A percentile compares a stretch with the other conserved stretches of the same genome.
Evolutionary conservation across 2,329 filamentous ascomycete species (phyloP).

Genomic region (Aspergillus sp.): DNA sequence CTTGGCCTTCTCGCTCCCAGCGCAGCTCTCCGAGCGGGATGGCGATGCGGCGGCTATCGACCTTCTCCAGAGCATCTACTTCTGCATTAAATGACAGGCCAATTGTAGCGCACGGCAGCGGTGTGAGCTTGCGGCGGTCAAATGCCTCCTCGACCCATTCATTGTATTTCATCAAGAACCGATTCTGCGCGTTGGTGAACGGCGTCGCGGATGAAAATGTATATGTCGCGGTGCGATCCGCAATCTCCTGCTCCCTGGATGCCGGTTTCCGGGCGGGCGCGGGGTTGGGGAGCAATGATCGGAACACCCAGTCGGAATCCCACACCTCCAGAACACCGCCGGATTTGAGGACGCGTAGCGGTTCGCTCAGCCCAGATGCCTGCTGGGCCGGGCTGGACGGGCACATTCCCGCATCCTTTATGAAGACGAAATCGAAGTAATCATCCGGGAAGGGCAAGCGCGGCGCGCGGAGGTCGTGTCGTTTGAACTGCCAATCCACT

Average conservation of each 20-base stretch:
- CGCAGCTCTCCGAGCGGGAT: slow-evolving; percentile 75
- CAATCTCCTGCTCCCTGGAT: slow-evolving; percentile 54
- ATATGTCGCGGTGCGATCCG: slow-evolving; percentile 67
- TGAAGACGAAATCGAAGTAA: slow-evolving; percentile 80
- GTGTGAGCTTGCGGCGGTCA: slow-evolving; percentile 58
- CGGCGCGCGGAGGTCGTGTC: slow-evolving; percentile 68
- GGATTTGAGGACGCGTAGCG: slow-evolving; percentile 63
- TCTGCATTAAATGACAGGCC: slow-evolving; percentile 74
- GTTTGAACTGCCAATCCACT: slow-evolving; percentile 80
- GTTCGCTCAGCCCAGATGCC: slow-evolving; percentile 57
- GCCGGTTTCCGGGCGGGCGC: slow-evolving; percentile 49
- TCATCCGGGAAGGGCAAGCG: slow-evolving; percentile 70
- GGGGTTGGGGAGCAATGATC: slow-evolving; percentile 72
- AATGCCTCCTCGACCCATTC: slow-evolving; percentile 69
- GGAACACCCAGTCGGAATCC: slow-evolving; percentile 78
- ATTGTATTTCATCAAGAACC: slow-evolving; percentile 75
- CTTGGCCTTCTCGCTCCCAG: slow-evolving; percentile 65
- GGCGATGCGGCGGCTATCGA: slow-evolving; percentile 69
- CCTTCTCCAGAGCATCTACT: slow-evolving; percentile 57
- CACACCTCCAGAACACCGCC: slow-evolving; percentile 78
- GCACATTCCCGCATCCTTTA: slow-evolving; percentile 72
- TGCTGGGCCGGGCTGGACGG: slow-evolving; percentile 49
- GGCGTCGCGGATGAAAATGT: slow-evolving; percentile 73
- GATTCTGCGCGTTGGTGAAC: slow-evolving; percentile 70
- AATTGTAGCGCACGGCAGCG: slow-evolving; percentile 70